Evolutionary conservation across 129 eudicot species (phyloP), one percentile per base, ranked within the genome.

Genomic region (Flaveria sonorensis): DNA sequence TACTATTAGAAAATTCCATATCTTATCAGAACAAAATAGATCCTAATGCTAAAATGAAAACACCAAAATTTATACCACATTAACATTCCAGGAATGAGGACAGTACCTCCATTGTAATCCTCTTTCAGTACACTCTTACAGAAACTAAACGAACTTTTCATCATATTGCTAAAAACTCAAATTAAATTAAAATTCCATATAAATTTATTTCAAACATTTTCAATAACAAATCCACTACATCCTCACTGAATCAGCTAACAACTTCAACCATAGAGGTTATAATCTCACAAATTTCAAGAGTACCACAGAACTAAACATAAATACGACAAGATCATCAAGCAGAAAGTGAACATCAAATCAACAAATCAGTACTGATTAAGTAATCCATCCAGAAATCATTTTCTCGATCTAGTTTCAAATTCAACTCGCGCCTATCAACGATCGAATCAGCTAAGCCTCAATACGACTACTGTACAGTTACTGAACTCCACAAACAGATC

Each of bases 221-320:
- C n/a, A 43, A 23, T 74, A 43, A 43, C 78, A 42, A 74, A 74
- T 62, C 55, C 21, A 74, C 43, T 42, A 18, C 39, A 42, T 24
- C 77, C 3, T 12, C 67, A 72, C 56, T 16, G 7, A 36, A 57
- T 39, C 78, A 74, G 61, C n/a, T 43, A 39, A 47, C 48, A 74
- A 60, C 55, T 74, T 60, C 60, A 43, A 48, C 46, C 10, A 36
- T 7, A 4, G 16, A 71, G 63, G 45, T 50, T 48, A 71, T 50
- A 26, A 51, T 50, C 36, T 71, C 7, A 10, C n/a, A 71, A 50
- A 60, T 16, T 52, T 57, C 69, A 46, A 74, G 40, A 36, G 7
- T 9, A 24, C 68, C 57, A 1, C 56, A 68, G 19, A 19, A 45
- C 15, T 43, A 46, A 24, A 10, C 12, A 24, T 70, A 19, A 48